These are phyloP conservation scores for Cairneyella variabilis DNA, from an alignment of 495 filamentous ascomycete species.

Conservation along the genomic window DNA sequence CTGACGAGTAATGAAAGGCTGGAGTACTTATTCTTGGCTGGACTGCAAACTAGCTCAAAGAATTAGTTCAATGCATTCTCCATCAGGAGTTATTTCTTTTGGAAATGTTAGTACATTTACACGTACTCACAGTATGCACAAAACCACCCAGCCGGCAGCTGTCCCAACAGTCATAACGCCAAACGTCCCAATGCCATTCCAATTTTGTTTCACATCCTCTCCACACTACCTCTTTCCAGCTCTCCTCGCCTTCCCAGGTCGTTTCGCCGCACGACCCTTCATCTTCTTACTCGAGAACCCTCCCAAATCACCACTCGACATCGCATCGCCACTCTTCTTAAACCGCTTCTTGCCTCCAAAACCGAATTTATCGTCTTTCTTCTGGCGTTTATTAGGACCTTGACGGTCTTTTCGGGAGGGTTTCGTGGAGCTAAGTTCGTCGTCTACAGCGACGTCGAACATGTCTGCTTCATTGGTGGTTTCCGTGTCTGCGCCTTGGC, in stretches of 20 bases:
- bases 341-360: slow-evolving; percentile 92
- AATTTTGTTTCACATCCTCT: neutral
- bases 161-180: neutral
- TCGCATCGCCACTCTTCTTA: slow-evolving; percentile 82
- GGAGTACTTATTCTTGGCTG: too few species aligned
- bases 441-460: slow-evolving; percentile 91
- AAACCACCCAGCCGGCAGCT: neutral
- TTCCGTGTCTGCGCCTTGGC: slow-evolving; percentile 61
- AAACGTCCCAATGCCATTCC: neutral
- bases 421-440: slow-evolving; percentile 50
- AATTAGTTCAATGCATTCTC: too few species aligned
- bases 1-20: too few species aligned
- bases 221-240: slow-evolving; percentile 22
- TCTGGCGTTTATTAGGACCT: slow-evolving; percentile 71
- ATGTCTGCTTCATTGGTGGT: slow-evolving; percentile 75
- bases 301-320: slow-evolving; percentile 70
- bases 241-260: slow-evolving; percentile 30
- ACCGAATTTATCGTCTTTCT: slow-evolving; percentile 90
- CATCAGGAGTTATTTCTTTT: too few species aligned
- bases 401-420: slow-evolving; percentile 39
- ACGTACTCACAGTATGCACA: neutral
- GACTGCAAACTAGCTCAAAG: too few species aligned
- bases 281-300: slow-evolving; percentile 79
- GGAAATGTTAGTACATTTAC: too few species aligned
- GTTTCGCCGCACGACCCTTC: slow-evolving; percentile 46